These are phyloP conservation scores for Aspergillus ustus DNA, from an alignment of 2,329 filamentous ascomycete genomes.

Conservation along the genomic window DNA sequence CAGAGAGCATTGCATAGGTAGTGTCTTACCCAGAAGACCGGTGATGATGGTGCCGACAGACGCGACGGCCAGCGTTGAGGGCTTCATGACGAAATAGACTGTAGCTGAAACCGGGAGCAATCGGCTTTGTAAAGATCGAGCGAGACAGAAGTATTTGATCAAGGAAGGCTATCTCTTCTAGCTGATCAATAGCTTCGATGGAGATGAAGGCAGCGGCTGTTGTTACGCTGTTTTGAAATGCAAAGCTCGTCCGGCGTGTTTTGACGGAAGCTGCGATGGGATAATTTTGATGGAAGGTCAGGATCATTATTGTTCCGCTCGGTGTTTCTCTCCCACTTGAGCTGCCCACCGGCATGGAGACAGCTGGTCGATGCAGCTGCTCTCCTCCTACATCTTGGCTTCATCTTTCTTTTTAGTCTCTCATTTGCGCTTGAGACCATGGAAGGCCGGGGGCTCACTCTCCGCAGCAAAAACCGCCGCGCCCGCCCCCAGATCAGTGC, in stretches of 20 bases:
- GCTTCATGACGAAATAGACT: conserved; percentile 51
- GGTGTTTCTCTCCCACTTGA: conserved; percentile 38
- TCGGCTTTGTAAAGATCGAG: neutral
- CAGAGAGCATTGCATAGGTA: conserved; percentile 4
- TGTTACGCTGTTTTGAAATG: conserved; percentile 6
- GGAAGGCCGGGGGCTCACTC: conserved; percentile 63
- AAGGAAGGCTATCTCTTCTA: neutral
- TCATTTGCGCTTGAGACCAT: conserved; percentile 38
- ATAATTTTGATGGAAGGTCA: conserved; percentile 36
- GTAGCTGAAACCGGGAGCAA: neutral
- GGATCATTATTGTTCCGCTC: conserved; percentile 46
- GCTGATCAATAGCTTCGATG: neutral
- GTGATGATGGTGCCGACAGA: conserved; percentile 63
- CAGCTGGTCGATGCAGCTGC: neutral
- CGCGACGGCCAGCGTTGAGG: conserved; percentile 62
- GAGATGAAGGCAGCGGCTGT: conserved; percentile 6
- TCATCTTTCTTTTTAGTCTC: conserved; percentile 7
- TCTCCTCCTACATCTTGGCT: conserved; percentile 5
- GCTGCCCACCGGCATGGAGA: conserved; percentile 10
- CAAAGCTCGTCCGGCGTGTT: conserved; percentile 19
- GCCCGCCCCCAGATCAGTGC: conserved; percentile 63
- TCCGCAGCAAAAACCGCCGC: conserved; percentile 64
- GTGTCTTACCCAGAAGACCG: conserved; percentile 56
- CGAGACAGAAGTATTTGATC: conserved; percentile 1
- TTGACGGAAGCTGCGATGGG: conserved; percentile 21